These are phyloP conservation scores for Lipomyces chichibuensis DNA, from an alignment of 805 yeast species.

Conservation along the genomic window DNA sequence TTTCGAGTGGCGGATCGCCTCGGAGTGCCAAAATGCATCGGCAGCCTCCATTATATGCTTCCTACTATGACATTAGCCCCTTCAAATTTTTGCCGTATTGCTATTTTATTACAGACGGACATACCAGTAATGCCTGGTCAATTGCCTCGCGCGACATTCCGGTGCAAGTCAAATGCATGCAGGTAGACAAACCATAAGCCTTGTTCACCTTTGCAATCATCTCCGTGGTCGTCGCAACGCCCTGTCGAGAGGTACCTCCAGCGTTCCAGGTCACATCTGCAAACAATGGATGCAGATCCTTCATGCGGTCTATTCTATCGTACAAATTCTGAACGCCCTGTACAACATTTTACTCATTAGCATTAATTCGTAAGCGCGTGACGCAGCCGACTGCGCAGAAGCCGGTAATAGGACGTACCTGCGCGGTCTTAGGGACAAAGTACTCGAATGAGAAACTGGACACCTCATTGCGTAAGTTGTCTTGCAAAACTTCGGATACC, in stretches of 20 bases:
- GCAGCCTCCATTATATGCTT: constrained; percentile 90
- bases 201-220: constrained; percentile 90
- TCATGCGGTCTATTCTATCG: constrained; percentile 98
- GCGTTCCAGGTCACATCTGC: constrained; percentile 99
- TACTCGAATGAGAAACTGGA: constrained; percentile 94
- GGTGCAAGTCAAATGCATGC: constrained; percentile 97
- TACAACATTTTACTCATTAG: background rate
- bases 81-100: background rate
- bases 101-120: background rate
- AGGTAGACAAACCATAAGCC: constrained; percentile 88
- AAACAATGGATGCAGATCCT: constrained; percentile 84
- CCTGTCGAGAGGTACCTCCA: constrained; percentile 68
- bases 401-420: constrained; percentile 19
- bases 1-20: constrained; percentile 88
- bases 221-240: constrained; percentile 82
- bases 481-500: constrained; percentile 28
- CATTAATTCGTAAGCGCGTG: background rate
- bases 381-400: background rate
- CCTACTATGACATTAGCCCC: constrained; percentile 41
- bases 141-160: constrained; percentile 83
- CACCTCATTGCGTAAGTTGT: constrained; percentile 37
- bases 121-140: constrained; percentile 68
- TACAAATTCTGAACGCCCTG: constrained; percentile 96
- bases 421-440: constrained; percentile 92
- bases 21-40: constrained; percentile 91